Evolutionary conservation across 1,284 basidiomycete genomes (phyloP).

Genomic region (Papiliotrema nemorosa): DNA sequence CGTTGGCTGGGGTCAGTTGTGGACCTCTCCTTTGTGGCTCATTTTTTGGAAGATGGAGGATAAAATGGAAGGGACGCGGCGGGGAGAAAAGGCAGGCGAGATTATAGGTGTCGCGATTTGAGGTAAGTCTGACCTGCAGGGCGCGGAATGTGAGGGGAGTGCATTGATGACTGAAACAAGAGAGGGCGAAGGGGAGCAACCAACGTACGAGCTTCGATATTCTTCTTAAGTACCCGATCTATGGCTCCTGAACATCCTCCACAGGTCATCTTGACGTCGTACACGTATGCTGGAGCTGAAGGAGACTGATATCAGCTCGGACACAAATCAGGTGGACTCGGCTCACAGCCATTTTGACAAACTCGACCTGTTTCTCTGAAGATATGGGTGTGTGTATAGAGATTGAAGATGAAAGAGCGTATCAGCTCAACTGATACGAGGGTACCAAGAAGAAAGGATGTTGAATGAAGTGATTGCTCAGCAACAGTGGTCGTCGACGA

Average conservation of each 20-base stretch:
- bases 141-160: not conserved
- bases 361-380: no score
- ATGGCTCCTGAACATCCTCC: slow-evolving; percentile 48
- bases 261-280: slow-evolving; percentile 50
- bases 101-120: no score
- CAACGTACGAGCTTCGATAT: slow-evolving; percentile 44
- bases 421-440: no score
- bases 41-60: not conserved
- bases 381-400: no score
- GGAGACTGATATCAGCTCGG: no score
- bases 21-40: no score
- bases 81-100: slow-evolving; percentile 1
- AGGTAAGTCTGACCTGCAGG: not conserved
- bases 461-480: no score
- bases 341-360: slow-evolving; percentile 5
- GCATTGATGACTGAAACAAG: not conserved
- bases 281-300: slow-evolving; percentile 42
- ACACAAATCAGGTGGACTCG: no score
- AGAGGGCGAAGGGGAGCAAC: no score
- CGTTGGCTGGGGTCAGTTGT: slow-evolving; percentile 35
- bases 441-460: no score
- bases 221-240: slow-evolving; percentile 46
- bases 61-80: slow-evolving; percentile 1
- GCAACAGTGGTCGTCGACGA: no score
- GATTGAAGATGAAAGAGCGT: not conserved